phyloP scores from a whole-genome alignment of 148 eudicot species.

The Oxyria digyna region DNA sequence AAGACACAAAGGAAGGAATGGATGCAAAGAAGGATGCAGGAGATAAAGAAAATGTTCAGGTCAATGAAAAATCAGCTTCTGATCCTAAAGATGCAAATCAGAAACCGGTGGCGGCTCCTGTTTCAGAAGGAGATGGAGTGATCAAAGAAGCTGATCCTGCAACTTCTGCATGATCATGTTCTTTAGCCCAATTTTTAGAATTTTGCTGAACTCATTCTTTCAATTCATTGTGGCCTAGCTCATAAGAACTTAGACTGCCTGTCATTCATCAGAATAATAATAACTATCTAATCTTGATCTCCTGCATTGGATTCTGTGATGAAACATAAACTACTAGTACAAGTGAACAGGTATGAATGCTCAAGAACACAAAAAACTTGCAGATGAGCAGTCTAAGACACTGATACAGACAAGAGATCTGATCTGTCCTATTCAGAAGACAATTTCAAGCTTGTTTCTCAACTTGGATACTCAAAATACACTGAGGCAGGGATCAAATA shows the following conservation, averaged over 20 bases:
- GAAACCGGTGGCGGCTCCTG: conserved; percentile 7
- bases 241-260: neutral
- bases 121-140: neutral
- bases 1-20: conserved; percentile 11
- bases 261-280: neutral
- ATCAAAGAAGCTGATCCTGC: neutral
- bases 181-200: too few species aligned
- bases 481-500: neutral
- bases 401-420: neutral
- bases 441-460: neutral
- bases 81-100: conserved; percentile 1
- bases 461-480: neutral
- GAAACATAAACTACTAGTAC: too few species aligned
- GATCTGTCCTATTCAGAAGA: neutral
- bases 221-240: neutral
- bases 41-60: neutral
- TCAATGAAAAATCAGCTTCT: neutral
- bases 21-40: conserved; percentile 7
- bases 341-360: too few species aligned
- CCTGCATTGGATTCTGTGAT: neutral
- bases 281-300: neutral
- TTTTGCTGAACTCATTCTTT: neutral
- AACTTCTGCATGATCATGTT: neutral
- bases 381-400: neutral
- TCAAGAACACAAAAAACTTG: neutral